Evolutionary conservation across 345 rosid genomes (phyloP).

Genomic region (Brassica cretica): DNA sequence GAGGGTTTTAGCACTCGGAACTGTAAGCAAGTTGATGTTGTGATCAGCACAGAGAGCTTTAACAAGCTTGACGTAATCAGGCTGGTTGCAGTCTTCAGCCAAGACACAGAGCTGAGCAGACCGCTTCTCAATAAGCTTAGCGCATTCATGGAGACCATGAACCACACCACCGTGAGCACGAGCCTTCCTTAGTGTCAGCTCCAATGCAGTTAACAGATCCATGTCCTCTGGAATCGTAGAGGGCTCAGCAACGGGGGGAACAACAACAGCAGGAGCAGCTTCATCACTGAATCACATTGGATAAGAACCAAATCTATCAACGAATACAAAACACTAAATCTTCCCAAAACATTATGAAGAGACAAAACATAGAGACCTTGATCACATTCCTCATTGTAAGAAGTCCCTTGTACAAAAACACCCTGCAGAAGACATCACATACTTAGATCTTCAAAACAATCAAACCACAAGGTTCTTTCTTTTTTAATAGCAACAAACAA

Average conservation of each 20-base stretch:
- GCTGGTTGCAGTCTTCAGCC: slow-evolving; percentile 86
- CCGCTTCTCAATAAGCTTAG: slow-evolving; percentile 79
- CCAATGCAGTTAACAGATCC: slow-evolving; percentile 74
- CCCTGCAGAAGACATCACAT: too few relatives aligned
- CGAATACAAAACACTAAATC: too few relatives aligned
- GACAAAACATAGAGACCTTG: too few relatives aligned
- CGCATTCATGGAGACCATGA: slow-evolving; percentile 75
- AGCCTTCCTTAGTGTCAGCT: slow-evolving; percentile 72
- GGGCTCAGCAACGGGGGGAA: slow-evolving; percentile 46
- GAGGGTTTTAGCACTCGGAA: slow-evolving; percentile 81
- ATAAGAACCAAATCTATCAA: not conserved
- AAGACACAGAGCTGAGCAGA: slow-evolving; percentile 68
- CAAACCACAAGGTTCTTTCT: too few relatives aligned
- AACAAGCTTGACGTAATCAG: slow-evolving; percentile 73
- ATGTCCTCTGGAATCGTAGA: slow-evolving; percentile 59
- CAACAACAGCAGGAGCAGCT: slow-evolving; percentile 47
- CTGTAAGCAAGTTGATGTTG: slow-evolving; percentile 56
- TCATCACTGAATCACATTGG: slow-evolving; percentile 54
- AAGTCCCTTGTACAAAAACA: too few relatives aligned
- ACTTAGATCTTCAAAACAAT: too few relatives aligned
- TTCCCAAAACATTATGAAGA: too few relatives aligned
- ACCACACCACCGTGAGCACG: slow-evolving; percentile 69
- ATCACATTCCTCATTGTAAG: too few relatives aligned
- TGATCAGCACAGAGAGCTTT: slow-evolving; percentile 82
- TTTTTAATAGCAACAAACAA: too few relatives aligned